Conservation (phyloP, 1,139 yeast species). For the Oligophagozyma castellii region DNA sequence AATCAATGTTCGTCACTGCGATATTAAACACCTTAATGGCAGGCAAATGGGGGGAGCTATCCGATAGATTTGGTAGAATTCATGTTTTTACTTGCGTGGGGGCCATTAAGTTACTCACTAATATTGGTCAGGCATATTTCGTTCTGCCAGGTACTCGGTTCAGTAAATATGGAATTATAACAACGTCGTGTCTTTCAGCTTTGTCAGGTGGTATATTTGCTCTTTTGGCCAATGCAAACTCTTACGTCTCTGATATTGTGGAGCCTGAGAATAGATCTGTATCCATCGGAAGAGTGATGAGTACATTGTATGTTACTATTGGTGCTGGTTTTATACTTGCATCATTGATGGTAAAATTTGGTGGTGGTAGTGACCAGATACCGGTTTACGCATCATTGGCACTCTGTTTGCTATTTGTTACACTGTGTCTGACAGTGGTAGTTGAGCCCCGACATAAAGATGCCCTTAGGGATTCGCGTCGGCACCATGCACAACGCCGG, state of each 20-base stretch:
- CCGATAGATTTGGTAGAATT: conserved; percentile 15
- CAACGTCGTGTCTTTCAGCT: conserved; percentile 5
- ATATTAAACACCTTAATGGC: conserved; percentile 11
- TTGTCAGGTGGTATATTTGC: conserved; percentile 35
- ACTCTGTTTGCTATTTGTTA: conserved; percentile 4
- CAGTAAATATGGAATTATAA: conserved; percentile 6
- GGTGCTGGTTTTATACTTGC: conserved; percentile 45
- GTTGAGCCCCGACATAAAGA: conserved; percentile 10
- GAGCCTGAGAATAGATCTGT: conserved; percentile 36
- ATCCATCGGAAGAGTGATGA: conserved; percentile 37
- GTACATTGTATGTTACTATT: conserved; percentile 38
- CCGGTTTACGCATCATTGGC: conserved; percentile 6
- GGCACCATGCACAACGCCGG: conserved; percentile 3
- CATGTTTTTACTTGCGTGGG: conserved; percentile 12
- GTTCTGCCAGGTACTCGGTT: conserved; percentile 7
- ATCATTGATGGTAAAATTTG: conserved; percentile 25
- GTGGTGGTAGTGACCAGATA: conserved; percentile 5
- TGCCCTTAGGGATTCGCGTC: conserved; percentile 6
- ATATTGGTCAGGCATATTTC: conserved; percentile 5
- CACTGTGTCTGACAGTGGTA: conserved; percentile 5
- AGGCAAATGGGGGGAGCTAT: conserved; percentile 15
- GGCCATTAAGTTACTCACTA: conserved; percentile 5
- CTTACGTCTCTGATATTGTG: conserved; percentile 47
- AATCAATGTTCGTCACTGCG: conserved; percentile 7
- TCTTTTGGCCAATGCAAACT: conserved; percentile 35